Conservation (phyloP, 1,139 yeast species). For the Suhomyces maxii region DNA sequence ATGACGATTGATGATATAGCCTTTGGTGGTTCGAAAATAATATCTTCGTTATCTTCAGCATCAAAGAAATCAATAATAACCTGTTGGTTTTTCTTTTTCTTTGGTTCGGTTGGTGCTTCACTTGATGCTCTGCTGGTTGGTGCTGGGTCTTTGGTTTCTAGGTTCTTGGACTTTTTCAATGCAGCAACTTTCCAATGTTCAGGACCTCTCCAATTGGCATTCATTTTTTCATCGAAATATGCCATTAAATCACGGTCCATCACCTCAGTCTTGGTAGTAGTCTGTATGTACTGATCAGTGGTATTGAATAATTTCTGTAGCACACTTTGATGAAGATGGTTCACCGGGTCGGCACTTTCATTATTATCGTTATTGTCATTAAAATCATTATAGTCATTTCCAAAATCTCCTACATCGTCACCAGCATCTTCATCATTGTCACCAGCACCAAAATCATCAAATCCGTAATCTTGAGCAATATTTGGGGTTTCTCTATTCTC, state of each 20-base stretch:
- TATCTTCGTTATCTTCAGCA: constrained; percentile 42
- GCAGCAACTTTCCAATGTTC: constrained; percentile 88
- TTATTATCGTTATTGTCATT: constrained; percentile 19
- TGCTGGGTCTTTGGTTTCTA: constrained; percentile 5
- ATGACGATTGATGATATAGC: constrained; percentile 23
- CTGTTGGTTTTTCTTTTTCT: constrained; percentile 34
- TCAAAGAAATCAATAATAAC: constrained; percentile 52
- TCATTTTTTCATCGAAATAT: constrained; percentile 71
- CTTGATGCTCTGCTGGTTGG: background rate
- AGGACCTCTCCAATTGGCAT: constrained; percentile 84
- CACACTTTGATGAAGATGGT: constrained; percentile 24
- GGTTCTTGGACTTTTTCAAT: constrained; percentile 38
- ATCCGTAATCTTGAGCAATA: constrained; percentile 28
- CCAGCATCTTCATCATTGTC: constrained; percentile 16
- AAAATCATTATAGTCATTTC: constrained; percentile 16
- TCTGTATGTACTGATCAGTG: constrained; percentile 18
- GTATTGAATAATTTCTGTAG: constrained; percentile 26
- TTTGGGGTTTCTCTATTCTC: background rate
- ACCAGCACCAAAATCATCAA: constrained; percentile 25
- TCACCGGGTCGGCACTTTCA: constrained; percentile 17
- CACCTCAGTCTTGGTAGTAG: constrained; percentile 29
- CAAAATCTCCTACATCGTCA: constrained; percentile 19
- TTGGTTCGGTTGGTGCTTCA: constrained; percentile 11
- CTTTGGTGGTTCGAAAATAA: constrained; percentile 53
- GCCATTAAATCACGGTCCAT: constrained; percentile 72